Evolutionary conservation across 768 basidiomycete genomes (phyloP), one percentile per base, ranked within the genome.

Genomic region (Lentinula raphanica): DNA sequence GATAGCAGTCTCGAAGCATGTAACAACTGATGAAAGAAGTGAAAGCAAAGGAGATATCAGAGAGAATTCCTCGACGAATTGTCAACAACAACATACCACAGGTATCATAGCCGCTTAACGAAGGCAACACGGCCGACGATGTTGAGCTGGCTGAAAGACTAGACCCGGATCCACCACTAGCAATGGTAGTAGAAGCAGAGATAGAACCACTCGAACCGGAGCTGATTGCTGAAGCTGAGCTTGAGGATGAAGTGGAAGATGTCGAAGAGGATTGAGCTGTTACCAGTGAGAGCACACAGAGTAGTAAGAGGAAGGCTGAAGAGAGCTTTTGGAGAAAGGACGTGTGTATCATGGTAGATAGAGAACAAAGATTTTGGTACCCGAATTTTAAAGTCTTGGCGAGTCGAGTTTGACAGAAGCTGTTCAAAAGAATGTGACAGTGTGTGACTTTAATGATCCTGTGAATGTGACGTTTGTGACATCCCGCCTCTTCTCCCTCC

Each of bases 121-220:
- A 53, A 15, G 51, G 51, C n/a, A 53, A 11, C n/a, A 6, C 35
- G 9, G 49, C 49, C 12, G 51, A 38, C 6, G 51, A 25, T n/a
- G 51, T 53, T 36, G 51, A 53, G 51, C 51, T 53, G 25, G 51
- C 51, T 1, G 42, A 44, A 9, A 44, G 21, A 25, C 46, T 48
- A 25, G 50, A 51, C 21, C 32, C 36, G 5, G 51, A 12, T 6
- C 51, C 36, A 15, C 32, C 40, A 36, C 12, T 8, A 11, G 19
- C 40, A 36, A 3, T n/a, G 36, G 35, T 38, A 5, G 23, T 23
- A 53, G 19, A 15, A 23, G n/a, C 36, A 53, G 25, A 19, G 35
- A 8, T 25, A 19, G 50, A 51, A n/a, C 50, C 36, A 39, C 32
- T 36, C 3, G 51, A 23, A 23, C 5, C 12, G 5, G 35, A 38